Base-by-base conservation (phyloP, 495 filamentous ascomycete genomes). In the Podospora comata region DNA sequence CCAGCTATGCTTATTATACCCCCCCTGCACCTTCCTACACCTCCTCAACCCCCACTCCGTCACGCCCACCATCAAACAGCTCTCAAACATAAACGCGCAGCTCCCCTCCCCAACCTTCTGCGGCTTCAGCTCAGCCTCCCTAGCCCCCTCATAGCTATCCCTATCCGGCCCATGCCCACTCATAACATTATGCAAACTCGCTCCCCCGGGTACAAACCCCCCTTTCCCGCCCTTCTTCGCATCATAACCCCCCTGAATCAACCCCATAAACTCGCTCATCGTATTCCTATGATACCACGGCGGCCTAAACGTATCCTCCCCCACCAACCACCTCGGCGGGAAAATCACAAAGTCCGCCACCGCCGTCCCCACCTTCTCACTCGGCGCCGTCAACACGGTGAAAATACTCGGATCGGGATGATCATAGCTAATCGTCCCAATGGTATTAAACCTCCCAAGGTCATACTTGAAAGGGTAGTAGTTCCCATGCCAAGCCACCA, bases 391-490 rank as follows among this genome's bases (percentile, higher is more conserved):
- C 30, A 96, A 83, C 4, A 96, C 91, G 1, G 90, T 93, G 80
- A 86, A 93, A 75, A 96, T 92, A 68, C 85, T 89, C 9, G 92
- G 92, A 75, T 96, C 92, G 1, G 89, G 89, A 72, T 95, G 92
- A 77, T 96, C 92, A 71, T 84, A 91, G 18, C 85, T 89, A 69
- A 91, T 86, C 54, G 82, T 86, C 64, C 90, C 91, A 39, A 94
- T 87, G 58, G 88, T 89, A 79, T 88, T 91, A 85, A 94, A 96
- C 60, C 89, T 86, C 3, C 86, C 89, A 1, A 96, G 85, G 76
- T 94, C 92, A 80, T 96, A 95, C 75, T 96, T 96, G 85, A 88
- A 94, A 0, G 92, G 92, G 73, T 91, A 91, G 76, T 92, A 93
- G 71, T 80, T 82, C 60, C 89, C 88, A 72, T 94, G 91, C 92